Evolutionary conservation across 2,329 filamentous ascomycete species (phyloP).

Genomic region (Emydomyces testavorans): DNA sequence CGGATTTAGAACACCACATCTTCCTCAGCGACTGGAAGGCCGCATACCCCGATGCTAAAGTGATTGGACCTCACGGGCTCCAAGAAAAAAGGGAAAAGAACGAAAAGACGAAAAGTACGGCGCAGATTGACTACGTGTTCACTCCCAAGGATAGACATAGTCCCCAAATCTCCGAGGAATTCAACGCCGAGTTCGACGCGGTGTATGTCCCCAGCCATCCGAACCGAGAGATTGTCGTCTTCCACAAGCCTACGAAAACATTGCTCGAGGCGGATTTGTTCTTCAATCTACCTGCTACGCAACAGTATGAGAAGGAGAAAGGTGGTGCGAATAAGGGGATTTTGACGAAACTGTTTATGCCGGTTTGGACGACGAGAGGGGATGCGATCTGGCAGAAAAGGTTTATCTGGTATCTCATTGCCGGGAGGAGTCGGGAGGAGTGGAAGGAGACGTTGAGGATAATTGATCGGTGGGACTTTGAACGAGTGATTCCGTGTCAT

Average conservation of each 20-base stretch:
- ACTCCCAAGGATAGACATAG: conserved; percentile 42
- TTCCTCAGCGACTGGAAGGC: conserved; percentile 76
- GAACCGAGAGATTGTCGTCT: conserved; percentile 81
- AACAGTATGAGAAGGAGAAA: conserved; percentile 62
- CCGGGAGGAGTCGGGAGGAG: conserved; percentile 48
- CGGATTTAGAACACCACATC: conserved; percentile 90
- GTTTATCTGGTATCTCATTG: conserved; percentile 66
- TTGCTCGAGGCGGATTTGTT: conserved; percentile 82
- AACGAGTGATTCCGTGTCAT: conserved; percentile 79
- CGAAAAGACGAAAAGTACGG: conserved; percentile 41
- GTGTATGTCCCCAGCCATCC: conserved; percentile 71
- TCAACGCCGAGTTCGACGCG: conserved; percentile 74
- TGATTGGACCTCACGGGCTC: conserved; percentile 74
- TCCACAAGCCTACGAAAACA: conserved; percentile 65
- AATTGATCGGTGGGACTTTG: conserved; percentile 74
- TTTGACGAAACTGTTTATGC: conserved; percentile 46
- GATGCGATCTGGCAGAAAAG: conserved; percentile 63
- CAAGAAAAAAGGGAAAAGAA: conserved; percentile 64
- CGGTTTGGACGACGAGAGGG: conserved; percentile 48
- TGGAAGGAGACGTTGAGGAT: conserved; percentile 58
- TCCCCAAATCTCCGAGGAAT: conserved; percentile 56
- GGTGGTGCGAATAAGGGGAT: conserved; percentile 46
- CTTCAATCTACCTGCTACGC: conserved; percentile 78
- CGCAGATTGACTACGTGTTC: conserved; percentile 58
- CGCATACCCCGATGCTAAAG: conserved; percentile 63